Conservation (phyloP, 2,329 filamentous ascomycete species). For the Penicillium sp. region DNA sequence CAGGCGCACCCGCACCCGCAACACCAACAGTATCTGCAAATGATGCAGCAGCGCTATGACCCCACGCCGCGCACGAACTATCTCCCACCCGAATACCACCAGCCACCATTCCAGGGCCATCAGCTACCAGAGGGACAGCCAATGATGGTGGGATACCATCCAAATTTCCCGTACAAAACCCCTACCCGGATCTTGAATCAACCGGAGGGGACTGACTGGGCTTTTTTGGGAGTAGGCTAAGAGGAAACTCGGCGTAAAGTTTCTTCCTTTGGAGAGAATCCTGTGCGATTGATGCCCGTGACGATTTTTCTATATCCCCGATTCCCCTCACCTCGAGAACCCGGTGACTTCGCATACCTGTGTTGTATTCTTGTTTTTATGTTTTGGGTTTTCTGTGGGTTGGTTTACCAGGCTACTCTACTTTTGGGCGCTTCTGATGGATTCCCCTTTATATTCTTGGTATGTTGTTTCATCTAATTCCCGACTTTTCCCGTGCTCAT, state of each 20-base stretch:
- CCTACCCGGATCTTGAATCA: conserved; percentile 36
- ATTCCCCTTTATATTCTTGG: conserved; percentile 11
- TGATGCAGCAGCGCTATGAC: conserved; percentile 31
- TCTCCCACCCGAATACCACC: conserved; percentile 32
- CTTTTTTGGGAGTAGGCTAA: conserved; percentile 40
- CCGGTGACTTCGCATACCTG: conserved; percentile 9
- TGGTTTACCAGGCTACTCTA: conserved; percentile 3
- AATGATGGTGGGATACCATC: conserved; percentile 35
- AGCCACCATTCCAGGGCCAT: conserved; percentile 26
- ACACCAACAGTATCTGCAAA: conserved; percentile 25
- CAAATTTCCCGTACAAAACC: conserved; percentile 35
- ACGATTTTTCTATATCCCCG: conserved; percentile 19
- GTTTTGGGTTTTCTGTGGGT: not conserved
- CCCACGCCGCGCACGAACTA: conserved; percentile 30
- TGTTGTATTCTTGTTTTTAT: conserved; percentile 9
- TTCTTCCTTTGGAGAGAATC: not conserved
- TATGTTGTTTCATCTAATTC: conserved; percentile 4
- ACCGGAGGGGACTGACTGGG: conserved; percentile 42
- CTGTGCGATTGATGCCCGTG: conserved; percentile 25
- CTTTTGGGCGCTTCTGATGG: conserved; percentile 11
- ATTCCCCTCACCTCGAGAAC: conserved; percentile 9
- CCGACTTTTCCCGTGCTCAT: conserved; percentile 4
- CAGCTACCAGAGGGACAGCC: conserved; percentile 31
- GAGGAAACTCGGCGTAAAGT: conserved; percentile 16
- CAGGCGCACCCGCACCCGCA: conserved; percentile 27